A percentile compares a stretch with the other conserved stretches of the same genome.
These are phyloP conservation scores for Marasmius sp. DNA, from an alignment of 1,284 basidiomycete genomes.

Conservation along the genomic window DNA sequence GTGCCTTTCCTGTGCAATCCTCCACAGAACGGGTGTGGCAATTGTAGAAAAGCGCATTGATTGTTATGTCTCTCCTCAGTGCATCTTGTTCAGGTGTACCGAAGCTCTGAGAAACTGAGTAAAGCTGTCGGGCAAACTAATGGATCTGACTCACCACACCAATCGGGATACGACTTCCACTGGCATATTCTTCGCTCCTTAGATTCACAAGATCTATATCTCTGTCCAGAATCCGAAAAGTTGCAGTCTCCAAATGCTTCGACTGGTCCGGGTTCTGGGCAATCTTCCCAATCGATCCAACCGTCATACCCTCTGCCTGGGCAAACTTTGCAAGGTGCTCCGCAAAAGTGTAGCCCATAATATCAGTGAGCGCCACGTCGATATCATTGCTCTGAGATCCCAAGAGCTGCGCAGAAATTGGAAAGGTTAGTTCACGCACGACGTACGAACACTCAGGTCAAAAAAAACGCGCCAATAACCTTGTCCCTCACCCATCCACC, in stretches of 20 bases:
- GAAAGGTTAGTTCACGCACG: slow-evolving; percentile 11
- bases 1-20: slow-evolving; percentile 82
- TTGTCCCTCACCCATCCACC: slow-evolving; percentile 99
- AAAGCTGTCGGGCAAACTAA: background rate
- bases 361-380: slow-evolving; percentile 87
- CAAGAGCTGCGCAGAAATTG: slow-evolving; percentile 61
- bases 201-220: slow-evolving; percentile 96
- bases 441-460: slow-evolving; percentile 10
- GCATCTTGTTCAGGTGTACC: slow-evolving; percentile 95
- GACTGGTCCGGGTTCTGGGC: slow-evolving; percentile 96
- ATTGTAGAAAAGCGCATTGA: slow-evolving; percentile 97
- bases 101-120: slow-evolving; percentile 59
- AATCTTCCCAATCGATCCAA: slow-evolving; percentile 75
- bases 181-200: slow-evolving; percentile 89
- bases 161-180: slow-evolving; percentile 86
- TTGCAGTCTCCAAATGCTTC: slow-evolving; percentile 97
- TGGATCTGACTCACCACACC: slow-evolving; percentile 61
- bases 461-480: slow-evolving; percentile 44
- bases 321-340: slow-evolving; percentile 76
- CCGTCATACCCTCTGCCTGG: slow-evolving; percentile 50
- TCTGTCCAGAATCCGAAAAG: slow-evolving; percentile 80
- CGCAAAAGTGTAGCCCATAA: slow-evolving; percentile 93
- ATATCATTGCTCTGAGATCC: slow-evolving; percentile 87
- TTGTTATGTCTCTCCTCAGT: slow-evolving; percentile 88
- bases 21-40: slow-evolving; percentile 88